These are phyloP conservation scores for Schwanniomyces vanrijiae DNA, from an alignment of 805 yeast genomes.

Conservation along the genomic window DNA sequence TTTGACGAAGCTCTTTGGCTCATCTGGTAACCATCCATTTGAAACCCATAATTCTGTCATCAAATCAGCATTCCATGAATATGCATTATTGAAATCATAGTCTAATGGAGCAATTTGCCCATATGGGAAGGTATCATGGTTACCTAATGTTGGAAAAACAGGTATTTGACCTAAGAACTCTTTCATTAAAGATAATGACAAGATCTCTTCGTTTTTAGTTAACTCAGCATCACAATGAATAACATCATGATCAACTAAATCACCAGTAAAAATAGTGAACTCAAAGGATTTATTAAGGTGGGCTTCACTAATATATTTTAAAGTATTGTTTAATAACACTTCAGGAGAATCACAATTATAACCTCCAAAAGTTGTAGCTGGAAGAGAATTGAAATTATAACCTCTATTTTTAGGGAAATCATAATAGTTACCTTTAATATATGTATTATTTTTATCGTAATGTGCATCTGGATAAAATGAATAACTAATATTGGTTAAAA, in stretches of 20 bases:
- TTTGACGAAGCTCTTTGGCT: constrained; percentile 22
- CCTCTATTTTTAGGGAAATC: constrained; percentile 24
- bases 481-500: neutral
- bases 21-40: constrained; percentile 36
- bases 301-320: constrained; percentile 27
- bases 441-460: constrained; percentile 23
- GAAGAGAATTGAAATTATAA: constrained; percentile 22
- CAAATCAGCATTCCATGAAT: constrained; percentile 40
- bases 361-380: constrained; percentile 62
- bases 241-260: constrained; percentile 68
- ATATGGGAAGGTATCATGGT: constrained; percentile 73
- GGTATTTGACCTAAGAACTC: constrained; percentile 51
- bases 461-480: constrained; percentile 33
- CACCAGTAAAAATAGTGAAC: constrained; percentile 72
- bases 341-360: constrained; percentile 70
- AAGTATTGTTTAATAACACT: constrained; percentile 56
- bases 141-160: constrained; percentile 63
- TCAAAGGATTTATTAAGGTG: constrained; percentile 39
- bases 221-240: constrained; percentile 52
- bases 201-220: constrained; percentile 72
- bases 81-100: constrained; percentile 24
- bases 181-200: constrained; percentile 62
- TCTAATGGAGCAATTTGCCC: constrained; percentile 61
- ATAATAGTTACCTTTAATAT: constrained; percentile 32
- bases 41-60: constrained; percentile 36